Conservation (phyloP, 257 asterid genomes). For the Solanum virginianum region DNA sequence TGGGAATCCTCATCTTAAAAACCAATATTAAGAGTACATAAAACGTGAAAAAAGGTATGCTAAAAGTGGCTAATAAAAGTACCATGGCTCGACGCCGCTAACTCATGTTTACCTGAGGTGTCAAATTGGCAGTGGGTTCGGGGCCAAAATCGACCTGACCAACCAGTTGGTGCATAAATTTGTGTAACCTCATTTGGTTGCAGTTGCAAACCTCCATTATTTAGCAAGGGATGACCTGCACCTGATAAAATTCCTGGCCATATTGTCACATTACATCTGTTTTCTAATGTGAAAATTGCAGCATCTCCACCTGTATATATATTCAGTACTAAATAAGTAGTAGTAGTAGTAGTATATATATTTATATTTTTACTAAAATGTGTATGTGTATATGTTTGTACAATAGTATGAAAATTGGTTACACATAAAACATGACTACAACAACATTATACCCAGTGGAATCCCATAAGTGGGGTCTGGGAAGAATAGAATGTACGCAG, state of each 20-base stretch:
- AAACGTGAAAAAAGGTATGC: background rate
- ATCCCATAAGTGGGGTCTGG: no score
- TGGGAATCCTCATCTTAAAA: no score
- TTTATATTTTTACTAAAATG: no score
- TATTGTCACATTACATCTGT: slow-evolving; percentile 26
- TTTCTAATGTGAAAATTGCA: slow-evolving; percentile 32
- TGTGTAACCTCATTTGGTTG: background rate
- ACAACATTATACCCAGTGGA: no score
- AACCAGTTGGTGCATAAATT: slow-evolving; percentile 36
- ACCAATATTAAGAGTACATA: background rate
- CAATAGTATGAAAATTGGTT: background rate
- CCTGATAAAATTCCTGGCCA: slow-evolving; percentile 59
- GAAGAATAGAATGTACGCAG: no score
- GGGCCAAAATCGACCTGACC: slow-evolving; percentile 85
- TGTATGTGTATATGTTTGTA: no score
- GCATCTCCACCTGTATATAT: slow-evolving; percentile 16
- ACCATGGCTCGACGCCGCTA: accelerated
- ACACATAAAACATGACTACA: background rate
- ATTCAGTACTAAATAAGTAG: no score
- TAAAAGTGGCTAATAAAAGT: background rate
- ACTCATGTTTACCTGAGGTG: slow-evolving; percentile 10
- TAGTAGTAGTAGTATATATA: no score
- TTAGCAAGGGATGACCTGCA: slow-evolving; percentile 32
- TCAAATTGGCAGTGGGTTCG: slow-evolving; percentile 53
- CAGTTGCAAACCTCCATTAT: slow-evolving; percentile 36